Conservation (phyloP, 2,329 filamentous ascomycete species). For the Exophiala viscosa region DNA sequence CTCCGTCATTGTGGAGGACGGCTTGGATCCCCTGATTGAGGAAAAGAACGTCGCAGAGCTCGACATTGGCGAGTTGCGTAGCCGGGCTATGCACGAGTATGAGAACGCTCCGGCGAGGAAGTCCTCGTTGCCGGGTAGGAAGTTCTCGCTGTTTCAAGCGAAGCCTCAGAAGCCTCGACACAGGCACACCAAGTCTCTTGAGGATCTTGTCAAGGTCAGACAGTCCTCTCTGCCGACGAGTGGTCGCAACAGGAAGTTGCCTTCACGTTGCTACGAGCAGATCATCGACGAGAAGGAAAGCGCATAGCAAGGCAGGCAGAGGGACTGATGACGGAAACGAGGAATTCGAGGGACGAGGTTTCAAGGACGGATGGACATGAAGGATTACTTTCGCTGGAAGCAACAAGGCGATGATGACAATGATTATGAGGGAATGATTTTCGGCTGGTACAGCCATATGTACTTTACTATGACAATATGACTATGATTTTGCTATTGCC, state of each 20-base stretch:
- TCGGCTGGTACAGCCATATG: no score
- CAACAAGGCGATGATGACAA: no score
- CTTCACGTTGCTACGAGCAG: background rate
- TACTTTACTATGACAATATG: no score
- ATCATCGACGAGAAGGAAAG: background rate
- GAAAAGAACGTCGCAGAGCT: background rate
- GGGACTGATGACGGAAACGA: no score
- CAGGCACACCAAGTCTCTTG: background rate
- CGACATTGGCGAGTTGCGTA: slow-evolving; percentile 2
- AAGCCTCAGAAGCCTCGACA: background rate
- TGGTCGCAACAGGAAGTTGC: background rate
- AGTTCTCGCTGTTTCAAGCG: background rate
- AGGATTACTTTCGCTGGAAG: no score
- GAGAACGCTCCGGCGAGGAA: background rate
- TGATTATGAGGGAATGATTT: no score
- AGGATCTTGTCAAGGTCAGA: background rate
- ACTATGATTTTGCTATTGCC: no score
- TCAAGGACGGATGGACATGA: no score
- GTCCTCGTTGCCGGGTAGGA: background rate
- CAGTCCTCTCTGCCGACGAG: background rate
- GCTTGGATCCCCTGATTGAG: background rate
- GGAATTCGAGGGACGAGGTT: no score
- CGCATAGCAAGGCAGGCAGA: no score
- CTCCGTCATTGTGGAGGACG: background rate
- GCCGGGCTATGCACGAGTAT: background rate